Percentiles rank a stretch among this genome's conserved stretches.
phyloP scores from a whole-genome alignment of 2,329 filamentous ascomycete species.

The Exophiala aquamarina region DNA sequence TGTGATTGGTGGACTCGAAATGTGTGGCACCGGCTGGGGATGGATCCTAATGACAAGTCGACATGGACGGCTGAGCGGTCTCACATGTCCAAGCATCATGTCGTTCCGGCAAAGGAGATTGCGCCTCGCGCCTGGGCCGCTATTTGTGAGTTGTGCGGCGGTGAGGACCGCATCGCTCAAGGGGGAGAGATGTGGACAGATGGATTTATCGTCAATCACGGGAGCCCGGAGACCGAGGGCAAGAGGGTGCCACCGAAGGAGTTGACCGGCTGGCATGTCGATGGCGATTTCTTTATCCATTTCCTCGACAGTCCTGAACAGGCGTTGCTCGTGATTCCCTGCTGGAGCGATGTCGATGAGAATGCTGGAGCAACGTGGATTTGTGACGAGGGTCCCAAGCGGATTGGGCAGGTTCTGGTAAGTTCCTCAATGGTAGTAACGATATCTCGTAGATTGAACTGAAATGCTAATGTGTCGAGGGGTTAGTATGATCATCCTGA shows the following conservation, averaged over 20 bases:
- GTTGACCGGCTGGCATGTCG: constrained; percentile 64
- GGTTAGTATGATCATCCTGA: constrained; percentile 56
- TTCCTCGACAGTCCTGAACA: constrained; percentile 71
- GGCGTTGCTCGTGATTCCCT: constrained; percentile 65
- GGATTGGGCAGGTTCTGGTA: constrained; percentile 54
- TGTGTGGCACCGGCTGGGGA: constrained; percentile 11
- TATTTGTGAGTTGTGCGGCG: constrained; percentile 67
- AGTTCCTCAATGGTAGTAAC: not conserved
- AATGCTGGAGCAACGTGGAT: constrained; percentile 65
- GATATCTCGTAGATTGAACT: not conserved
- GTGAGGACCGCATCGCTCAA: constrained; percentile 53
- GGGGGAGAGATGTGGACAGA: constrained; percentile 60
- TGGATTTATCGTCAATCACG: constrained; percentile 68
- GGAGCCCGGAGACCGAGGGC: constrained; percentile 53
- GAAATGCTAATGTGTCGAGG: not conserved
- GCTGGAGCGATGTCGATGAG: constrained; percentile 63
- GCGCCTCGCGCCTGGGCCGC: constrained; percentile 66
- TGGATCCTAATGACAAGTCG: constrained; percentile 56
- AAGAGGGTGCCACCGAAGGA: constrained; percentile 52
- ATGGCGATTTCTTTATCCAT: constrained; percentile 72
- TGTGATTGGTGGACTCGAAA: constrained; percentile 4
- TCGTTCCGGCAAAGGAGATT: constrained; percentile 55
- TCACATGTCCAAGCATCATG: constrained; percentile 63
- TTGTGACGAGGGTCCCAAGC: constrained; percentile 59
- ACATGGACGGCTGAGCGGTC: constrained; percentile 62